These are phyloP conservation scores for Diplodia mutila DNA, from an alignment of 2,329 filamentous ascomycete species.

Conservation along the genomic window DNA sequence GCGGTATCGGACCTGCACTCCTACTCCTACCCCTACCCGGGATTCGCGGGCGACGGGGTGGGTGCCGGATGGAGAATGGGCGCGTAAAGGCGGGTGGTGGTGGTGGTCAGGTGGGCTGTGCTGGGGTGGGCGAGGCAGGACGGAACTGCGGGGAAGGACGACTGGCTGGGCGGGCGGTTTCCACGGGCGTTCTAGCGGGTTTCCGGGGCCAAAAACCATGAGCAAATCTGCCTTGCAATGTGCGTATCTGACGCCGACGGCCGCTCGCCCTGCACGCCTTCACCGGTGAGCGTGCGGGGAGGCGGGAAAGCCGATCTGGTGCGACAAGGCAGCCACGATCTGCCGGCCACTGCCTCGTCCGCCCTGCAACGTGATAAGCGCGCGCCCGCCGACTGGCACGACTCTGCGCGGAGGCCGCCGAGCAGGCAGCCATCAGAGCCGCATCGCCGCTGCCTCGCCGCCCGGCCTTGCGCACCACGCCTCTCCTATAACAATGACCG, in stretches of 20 bases:
- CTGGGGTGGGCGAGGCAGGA: not conserved
- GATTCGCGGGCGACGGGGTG: not conserved
- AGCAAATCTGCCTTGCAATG: not conserved
- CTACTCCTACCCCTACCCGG: not conserved
- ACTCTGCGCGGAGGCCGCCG: conserved; percentile 6
- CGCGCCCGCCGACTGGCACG: not conserved
- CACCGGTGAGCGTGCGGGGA: conserved; percentile 19
- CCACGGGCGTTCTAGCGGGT: conserved; percentile 4
- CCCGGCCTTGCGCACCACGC: not conserved
- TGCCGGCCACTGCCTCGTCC: not conserved
- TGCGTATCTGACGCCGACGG: not conserved
- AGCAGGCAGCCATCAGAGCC: conserved; percentile 14
- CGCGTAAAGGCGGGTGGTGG: not conserved
- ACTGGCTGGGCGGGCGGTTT: no score
- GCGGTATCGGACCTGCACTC: conserved; percentile 13
- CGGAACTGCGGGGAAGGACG: not conserved
- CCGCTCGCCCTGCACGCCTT: conserved; percentile 11
- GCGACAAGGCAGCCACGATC: not conserved
- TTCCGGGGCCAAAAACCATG: not conserved
- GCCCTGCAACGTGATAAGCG: conserved; percentile 20
- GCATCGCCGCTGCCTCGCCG: conserved; percentile 11
- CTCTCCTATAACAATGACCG: not conserved
- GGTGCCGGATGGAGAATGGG: not conserved
- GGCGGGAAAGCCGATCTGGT: conserved; percentile 15
- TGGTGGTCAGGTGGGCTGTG: conserved; percentile 15